A percentile compares a stretch with the other conserved stretches of the same genome.
These are phyloP conservation scores for Cyberlindnera maritima DNA, from an alignment of 805 yeast species.

Conservation along the genomic window DNA sequence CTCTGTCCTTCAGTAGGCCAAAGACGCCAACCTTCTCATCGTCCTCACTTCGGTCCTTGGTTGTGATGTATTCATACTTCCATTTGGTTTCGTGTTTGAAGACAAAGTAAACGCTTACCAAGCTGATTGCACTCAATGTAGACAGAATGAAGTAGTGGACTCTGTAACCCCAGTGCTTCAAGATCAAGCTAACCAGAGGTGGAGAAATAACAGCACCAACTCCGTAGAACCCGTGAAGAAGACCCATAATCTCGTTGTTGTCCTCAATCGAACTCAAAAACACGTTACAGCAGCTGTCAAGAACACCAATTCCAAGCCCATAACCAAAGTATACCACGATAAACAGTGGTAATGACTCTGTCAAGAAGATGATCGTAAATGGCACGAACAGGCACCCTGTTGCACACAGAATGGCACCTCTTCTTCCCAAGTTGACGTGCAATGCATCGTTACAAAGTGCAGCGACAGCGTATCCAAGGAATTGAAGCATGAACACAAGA, in stretches of 20 bases:
- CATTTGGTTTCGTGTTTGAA: constrained; percentile 43
- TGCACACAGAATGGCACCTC: constrained; percentile 42
- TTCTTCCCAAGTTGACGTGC: constrained; percentile 45
- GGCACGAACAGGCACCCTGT: constrained; percentile 33
- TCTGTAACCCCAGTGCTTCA: constrained; percentile 27
- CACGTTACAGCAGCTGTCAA: constrained; percentile 54
- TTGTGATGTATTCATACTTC: constrained; percentile 29
- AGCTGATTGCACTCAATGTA: constrained; percentile 22
- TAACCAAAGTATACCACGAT: constrained; percentile 37
- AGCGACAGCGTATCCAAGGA: constrained; percentile 52
- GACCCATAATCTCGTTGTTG: constrained; percentile 57
- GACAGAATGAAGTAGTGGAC: constrained; percentile 10
- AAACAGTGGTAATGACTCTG: constrained; percentile 39
- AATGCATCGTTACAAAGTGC: constrained; percentile 46
- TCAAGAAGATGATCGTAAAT: constrained; percentile 35
- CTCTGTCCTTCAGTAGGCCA: constrained; percentile 29
- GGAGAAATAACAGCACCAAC: constrained; percentile 72
- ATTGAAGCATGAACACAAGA: constrained; percentile 48
- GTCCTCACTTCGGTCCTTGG: constrained; percentile 19
- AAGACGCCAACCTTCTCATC: constrained; percentile 17
- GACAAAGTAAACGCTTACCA: constrained; percentile 34
- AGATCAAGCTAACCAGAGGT: constrained; percentile 49
- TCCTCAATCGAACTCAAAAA: constrained; percentile 46
- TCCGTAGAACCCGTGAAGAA: constrained; percentile 69
- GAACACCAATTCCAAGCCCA: constrained; percentile 57